These are phyloP conservation scores for Hypoxylon lienhwacheense DNA, from an alignment of 495 filamentous ascomycete genomes.

Conservation along the genomic window DNA sequence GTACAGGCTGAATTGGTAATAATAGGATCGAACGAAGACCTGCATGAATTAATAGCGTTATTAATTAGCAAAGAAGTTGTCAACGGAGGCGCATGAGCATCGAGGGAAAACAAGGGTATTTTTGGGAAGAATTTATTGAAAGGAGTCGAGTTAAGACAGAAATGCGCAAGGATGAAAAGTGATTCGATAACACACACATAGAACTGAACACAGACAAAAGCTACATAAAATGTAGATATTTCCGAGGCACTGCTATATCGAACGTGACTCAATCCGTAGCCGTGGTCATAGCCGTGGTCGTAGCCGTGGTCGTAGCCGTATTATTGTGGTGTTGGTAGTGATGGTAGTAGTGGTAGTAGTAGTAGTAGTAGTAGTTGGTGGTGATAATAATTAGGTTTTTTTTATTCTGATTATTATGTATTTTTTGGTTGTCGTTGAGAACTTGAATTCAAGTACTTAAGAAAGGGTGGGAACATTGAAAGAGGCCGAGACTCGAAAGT, in stretches of 20 bases:
- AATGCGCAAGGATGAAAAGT: constrained; percentile 25
- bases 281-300: neutral
- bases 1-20: constrained; percentile 30
- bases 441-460: no score
- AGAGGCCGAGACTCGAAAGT: no score
- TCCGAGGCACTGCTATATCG: constrained; percentile 2
- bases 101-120: constrained; percentile 12
- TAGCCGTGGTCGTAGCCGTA: constrained; percentile 1
- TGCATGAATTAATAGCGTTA: constrained; percentile 19
- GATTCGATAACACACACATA: constrained; percentile 19
- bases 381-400: no score
- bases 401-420: no score
- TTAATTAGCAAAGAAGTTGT: constrained; percentile 32
- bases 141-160: constrained; percentile 19
- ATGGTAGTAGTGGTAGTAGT: constrained; percentile 8
- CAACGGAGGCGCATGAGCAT: constrained; percentile 5
- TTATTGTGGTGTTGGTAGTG: constrained; percentile 1
- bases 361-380: constrained; percentile 12
- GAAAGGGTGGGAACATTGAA: no score
- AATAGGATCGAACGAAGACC: constrained; percentile 31
- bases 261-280: constrained; percentile 2
- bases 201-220: constrained; percentile 23
- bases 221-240: constrained; percentile 27
- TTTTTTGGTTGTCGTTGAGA: no score
- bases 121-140: constrained; percentile 19